These are phyloP conservation scores for Microdochium nivale DNA, from an alignment of 2,329 filamentous ascomycete species.

Conservation along the genomic window DNA sequence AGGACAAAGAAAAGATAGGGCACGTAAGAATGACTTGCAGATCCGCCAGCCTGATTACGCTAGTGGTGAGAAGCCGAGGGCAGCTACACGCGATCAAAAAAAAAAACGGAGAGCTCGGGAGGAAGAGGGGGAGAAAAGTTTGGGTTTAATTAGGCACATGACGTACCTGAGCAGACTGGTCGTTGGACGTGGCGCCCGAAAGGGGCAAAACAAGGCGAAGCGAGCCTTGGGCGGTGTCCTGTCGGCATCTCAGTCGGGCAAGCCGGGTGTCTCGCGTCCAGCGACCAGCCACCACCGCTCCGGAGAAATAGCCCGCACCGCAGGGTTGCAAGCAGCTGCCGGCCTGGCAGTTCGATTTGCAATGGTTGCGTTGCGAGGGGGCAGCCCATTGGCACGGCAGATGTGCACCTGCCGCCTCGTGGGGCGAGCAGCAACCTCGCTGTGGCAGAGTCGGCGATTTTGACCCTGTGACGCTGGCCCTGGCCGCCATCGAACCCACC, in stretches of 20 bases:
- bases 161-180: not conserved
- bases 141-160: not conserved
- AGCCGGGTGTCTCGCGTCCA: too few species aligned
- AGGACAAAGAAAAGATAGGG: too few species aligned
- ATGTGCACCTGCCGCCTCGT: not conserved
- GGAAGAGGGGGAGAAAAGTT: not conserved
- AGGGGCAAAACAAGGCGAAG: not conserved
- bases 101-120: too few species aligned
- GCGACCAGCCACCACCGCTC: too few species aligned
- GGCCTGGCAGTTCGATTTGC: not conserved
- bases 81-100: too few species aligned
- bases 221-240: not conserved
- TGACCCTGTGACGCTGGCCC: not conserved
- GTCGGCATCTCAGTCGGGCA: too few species aligned
- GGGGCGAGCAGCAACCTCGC: not conserved
- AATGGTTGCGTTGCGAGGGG: not conserved
- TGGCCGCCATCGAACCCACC: not conserved
- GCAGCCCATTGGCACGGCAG: not conserved
- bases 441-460: conserved; percentile 1
- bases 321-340: too few species aligned
- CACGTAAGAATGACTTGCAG: too few species aligned
- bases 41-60: too few species aligned
- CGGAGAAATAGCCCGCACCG: too few species aligned
- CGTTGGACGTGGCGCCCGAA: not conserved
- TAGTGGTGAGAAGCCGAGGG: too few species aligned